Evolutionary conservation across 2,329 filamentous ascomycete genomes (phyloP), one percentile per base, ranked within the genome.

Genomic region (Blastomyces percursus): DNA sequence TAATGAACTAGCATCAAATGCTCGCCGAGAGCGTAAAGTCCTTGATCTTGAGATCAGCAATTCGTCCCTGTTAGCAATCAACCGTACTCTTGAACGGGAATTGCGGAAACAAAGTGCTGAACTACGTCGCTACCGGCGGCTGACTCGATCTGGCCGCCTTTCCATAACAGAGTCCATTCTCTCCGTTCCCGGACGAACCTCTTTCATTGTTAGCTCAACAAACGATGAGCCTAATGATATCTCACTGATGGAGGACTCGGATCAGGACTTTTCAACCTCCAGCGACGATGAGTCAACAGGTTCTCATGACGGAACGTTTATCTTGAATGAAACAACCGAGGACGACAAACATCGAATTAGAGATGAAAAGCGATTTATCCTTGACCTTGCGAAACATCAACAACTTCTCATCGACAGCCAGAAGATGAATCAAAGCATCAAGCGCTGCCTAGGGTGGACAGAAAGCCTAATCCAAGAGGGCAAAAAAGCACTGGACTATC

Each of bases 21-120:
- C 94, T 16, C 85, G 94, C 38, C 84, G 91, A 44, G 94, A 97
- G 75, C 85, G 94, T 65, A 99, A 97, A 77, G 92, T 99, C 0
- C 84, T 97, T 67, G 94, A 99, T 73, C 80, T 99, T 6, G 91
- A 99, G 73, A 99, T 99, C 66, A 96, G 89, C 62, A 99, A 99
- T 71, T 94, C 91, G 0, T 96, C 92, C 1, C 82, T 99, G 2
- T 84, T 96, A 62, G 94, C 94, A 50, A 97, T 99, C 76, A 99
- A 99, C 72, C 84, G 92, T 61, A 94, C 91, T 0, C 78, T 99
- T 0, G 94, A 99, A 76, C 85, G 91, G 30, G 91, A 97, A 72
- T 82, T 99, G 69, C 86, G 91, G 32, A 96, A 96, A 72, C 93
- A 97, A 70, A 93, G 89, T 46, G 84, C 89, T 0, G 94, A 99